Evolutionary conservation across 2,329 filamentous ascomycete genomes (phyloP).

Genomic region (Cercospora beticola): DNA sequence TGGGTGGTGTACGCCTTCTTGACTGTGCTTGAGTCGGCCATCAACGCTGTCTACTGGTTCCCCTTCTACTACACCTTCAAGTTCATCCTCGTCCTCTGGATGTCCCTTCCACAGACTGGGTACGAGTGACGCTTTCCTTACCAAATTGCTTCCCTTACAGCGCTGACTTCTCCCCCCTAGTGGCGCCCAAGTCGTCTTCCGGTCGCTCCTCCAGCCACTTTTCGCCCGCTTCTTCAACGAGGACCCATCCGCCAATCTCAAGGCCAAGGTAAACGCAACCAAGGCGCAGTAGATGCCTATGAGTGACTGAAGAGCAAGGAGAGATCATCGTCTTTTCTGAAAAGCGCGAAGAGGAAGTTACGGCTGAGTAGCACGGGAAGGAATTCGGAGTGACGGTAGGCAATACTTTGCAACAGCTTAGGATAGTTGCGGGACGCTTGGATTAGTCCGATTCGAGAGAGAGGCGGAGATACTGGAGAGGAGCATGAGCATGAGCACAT

Average conservation of each 20-base stretch:
- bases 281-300: slow-evolving; percentile 32
- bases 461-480: neutral
- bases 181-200: slow-evolving; percentile 94
- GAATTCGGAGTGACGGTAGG: neutral
- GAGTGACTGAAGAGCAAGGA: neutral
- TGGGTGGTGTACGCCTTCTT: slow-evolving; percentile 85
- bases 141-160: too few relatives aligned
- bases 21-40: slow-evolving; percentile 76
- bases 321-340: neutral
- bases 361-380: neutral
- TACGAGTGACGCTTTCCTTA: slow-evolving; percentile 53
- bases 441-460: neutral
- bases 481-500: neutral
- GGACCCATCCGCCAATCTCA: slow-evolving; percentile 73
- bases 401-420: neutral
- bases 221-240: slow-evolving; percentile 86
- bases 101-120: slow-evolving; percentile 91
- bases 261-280: slow-evolving; percentile 63
- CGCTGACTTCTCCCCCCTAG: slow-evolving; percentile 50
- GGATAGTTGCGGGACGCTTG: neutral
- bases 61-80: slow-evolving; percentile 99
- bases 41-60: slow-evolving; percentile 90
- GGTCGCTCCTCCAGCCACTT: slow-evolving; percentile 87
- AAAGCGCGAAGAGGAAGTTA: neutral
- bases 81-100: slow-evolving; percentile 96